phyloP scores from a whole-genome alignment of 257 asterid species.

The Nicotiana obtusifolia region DNA sequence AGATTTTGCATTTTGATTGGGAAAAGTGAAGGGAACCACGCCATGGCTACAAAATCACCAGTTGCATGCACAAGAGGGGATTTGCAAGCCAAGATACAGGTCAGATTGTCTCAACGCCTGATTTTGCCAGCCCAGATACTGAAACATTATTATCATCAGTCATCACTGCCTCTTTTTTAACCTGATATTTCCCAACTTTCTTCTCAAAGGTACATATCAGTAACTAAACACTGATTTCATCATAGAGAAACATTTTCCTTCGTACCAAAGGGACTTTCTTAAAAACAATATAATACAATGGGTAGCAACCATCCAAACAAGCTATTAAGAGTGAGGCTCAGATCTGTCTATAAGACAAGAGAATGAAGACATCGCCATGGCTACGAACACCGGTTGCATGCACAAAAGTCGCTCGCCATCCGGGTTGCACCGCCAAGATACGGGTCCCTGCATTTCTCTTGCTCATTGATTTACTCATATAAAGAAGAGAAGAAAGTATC shows the following conservation, averaged over 20 bases:
- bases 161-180: neutral
- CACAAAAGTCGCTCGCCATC: neutral
- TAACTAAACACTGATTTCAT: neutral
- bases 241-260: neutral
- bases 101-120: neutral
- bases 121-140: neutral
- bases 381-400: neutral
- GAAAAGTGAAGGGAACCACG: conserved; percentile 5
- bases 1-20: neutral
- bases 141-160: neutral
- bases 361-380: conserved; percentile 1
- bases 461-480: too few species aligned
- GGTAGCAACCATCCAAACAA: too few species aligned
- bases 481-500: neutral
- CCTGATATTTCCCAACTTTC: neutral
- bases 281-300: too few species aligned
- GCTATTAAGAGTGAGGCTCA: neutral
- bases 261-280: neutral
- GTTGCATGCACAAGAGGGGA: neutral
- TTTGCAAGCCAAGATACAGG: neutral
- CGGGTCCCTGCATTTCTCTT: neutral
- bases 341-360: neutral
- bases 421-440: conserved; percentile 4
- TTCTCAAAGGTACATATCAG: neutral
- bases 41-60: conserved; percentile 19